A percentile compares a stretch with the other conserved stretches of the same genome.
Conservation (phyloP, 2,329 filamentous ascomycete genomes). For the Ascochyta pisi region DNA sequence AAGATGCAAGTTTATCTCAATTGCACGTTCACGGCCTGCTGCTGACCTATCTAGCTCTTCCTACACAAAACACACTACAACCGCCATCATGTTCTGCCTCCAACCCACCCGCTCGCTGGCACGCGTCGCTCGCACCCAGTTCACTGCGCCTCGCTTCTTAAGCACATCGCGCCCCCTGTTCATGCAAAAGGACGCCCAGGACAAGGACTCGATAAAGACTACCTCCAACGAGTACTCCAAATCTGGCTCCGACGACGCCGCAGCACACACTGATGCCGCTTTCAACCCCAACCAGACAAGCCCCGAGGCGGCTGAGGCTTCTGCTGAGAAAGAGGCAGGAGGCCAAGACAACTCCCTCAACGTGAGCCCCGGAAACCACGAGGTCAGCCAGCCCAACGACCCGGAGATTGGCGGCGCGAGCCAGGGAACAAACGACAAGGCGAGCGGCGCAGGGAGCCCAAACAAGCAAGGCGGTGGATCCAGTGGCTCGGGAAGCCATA, state of each 20-base stretch:
- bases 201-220: conserved; percentile 68
- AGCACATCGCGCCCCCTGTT: conserved; percentile 30
- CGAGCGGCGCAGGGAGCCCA: conserved; percentile 47
- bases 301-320: conserved; percentile 66
- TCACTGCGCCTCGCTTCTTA: conserved; percentile 29
- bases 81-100: conserved; percentile 35
- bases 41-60: not conserved
- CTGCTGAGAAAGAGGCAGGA: conserved; percentile 46
- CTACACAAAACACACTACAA: not conserved
- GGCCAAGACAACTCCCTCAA: conserved; percentile 55
- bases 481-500: conserved; percentile 25
- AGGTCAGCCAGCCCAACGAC: conserved; percentile 60
- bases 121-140: conserved; percentile 22
- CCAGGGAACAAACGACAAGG: conserved; percentile 42
- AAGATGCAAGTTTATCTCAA: not conserved
- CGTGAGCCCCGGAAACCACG: conserved; percentile 66
- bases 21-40: not conserved
- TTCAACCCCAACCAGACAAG: conserved; percentile 73
- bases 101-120: conserved; percentile 30
- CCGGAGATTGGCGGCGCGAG: conserved; percentile 48
- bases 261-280: conserved; percentile 65
- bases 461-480: conserved; percentile 47
- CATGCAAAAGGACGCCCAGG: conserved; percentile 53
- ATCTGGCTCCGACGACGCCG: conserved; percentile 67
- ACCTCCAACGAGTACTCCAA: conserved; percentile 71